Base-by-base conservation (phyloP, 805 yeast species). In the Lipomyces chichibuensis region DNA sequence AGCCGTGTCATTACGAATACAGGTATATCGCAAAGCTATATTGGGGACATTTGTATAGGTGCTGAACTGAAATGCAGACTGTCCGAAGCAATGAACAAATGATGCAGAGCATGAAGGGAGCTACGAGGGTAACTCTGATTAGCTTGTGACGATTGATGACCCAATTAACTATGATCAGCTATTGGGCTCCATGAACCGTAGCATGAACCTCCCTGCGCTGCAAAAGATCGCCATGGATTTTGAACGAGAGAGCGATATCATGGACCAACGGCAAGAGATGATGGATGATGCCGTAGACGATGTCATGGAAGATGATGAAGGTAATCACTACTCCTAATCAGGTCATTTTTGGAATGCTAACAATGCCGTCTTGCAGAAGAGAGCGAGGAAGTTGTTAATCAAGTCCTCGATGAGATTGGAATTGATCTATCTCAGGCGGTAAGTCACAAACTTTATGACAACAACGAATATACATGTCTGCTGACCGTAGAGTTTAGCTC, bases 211-310 rank as follows among this genome's bases (percentile, higher is more conserved):
- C 69, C 97, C 97, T 0, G 96, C 91, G 72, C 80, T 95, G 68
- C 89, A 91, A 65, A 85, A 89, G 69, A 95, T 95, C 25, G 92
- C 98, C 2, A 93, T 91, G 90, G 98, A 95, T 74, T 95, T 95
- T 78, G 97, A 95, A 75, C 87, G 86, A 74, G 97, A 94, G 75
- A 91, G 90, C 78, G 99, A 96, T 76, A 81, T 96, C 73, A 95
- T 95, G 98, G 98, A 94, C 78, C 99, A 95, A 80, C 88, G 97
- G 75, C 98, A 96, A 78, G 99, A 96, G 77, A 91, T 96, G 86
- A 95, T 95, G 90, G 99, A 95, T 76, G 99, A 95, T 76, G 96
- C 97, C 23, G 89, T 95, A 74, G 99, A 95, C 76, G 97, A 94
- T 77, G 90, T 95, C 23, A 92, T 95, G 95, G 97, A 89, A 63